These are phyloP conservation scores for Thelonectria discophora DNA, from an alignment of 2,329 filamentous ascomycete species.

Conservation along the genomic window DNA sequence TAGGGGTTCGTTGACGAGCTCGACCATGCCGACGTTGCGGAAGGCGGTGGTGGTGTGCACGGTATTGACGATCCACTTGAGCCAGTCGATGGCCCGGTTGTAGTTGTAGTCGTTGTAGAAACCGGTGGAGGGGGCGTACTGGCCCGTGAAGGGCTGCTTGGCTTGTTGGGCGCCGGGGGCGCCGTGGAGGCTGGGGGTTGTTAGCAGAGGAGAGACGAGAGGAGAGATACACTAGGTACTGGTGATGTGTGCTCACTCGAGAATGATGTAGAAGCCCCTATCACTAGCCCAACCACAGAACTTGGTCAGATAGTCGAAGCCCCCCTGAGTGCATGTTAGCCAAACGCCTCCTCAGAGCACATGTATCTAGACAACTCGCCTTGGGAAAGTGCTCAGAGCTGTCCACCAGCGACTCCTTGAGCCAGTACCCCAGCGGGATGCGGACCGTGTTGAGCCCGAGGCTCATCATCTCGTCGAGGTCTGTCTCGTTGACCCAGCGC, in stretches of 20 bases:
- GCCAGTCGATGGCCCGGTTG: constrained; percentile 62
- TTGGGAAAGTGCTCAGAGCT: constrained; percentile 60
- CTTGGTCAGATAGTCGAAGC: constrained; percentile 55
- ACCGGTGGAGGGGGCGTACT: constrained; percentile 46
- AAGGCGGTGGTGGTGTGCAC: constrained; percentile 60
- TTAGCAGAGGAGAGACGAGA: not conserved
- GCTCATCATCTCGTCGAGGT: constrained; percentile 59
- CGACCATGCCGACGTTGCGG: constrained; percentile 66
- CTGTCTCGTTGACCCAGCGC: constrained; percentile 58
- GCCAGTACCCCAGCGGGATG: constrained; percentile 65
- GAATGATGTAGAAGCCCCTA: constrained; percentile 61
- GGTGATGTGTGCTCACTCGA: constrained; percentile 48
- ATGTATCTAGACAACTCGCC: constrained; percentile 15
- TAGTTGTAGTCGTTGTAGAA: constrained; percentile 68
- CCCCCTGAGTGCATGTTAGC: constrained; percentile 39
- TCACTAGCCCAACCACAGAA: constrained; percentile 59
- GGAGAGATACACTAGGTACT: no score
- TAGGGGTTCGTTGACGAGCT: constrained; percentile 51
- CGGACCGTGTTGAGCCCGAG: constrained; percentile 63
- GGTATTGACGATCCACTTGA: constrained; percentile 63
- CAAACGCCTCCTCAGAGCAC: no score
- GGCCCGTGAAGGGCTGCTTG: constrained; percentile 58
- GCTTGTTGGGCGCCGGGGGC: constrained; percentile 59
- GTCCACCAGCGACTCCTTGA: constrained; percentile 60
- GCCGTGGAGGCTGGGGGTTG: constrained; percentile 52